Percentiles rank a stretch among this genome's conserved stretches.
phyloP scores from a whole-genome alignment of 352 stramenopile genomes.

The Globisporangium orthogonon region DNA sequence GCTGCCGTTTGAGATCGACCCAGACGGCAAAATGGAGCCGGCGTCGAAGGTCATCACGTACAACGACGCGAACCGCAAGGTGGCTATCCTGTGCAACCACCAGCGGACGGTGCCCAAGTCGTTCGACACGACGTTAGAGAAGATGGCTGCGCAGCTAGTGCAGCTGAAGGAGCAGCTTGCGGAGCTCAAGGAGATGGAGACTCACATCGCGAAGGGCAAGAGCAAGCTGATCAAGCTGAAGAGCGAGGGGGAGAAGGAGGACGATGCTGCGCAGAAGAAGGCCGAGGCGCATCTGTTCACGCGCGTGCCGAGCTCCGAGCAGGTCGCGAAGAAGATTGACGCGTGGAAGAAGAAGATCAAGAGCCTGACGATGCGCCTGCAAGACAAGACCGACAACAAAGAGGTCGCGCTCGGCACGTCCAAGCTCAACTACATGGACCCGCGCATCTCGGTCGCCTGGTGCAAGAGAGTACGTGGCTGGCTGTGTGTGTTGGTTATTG shows the following conservation, averaged over 20 bases:
- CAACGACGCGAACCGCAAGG: slow-evolving; percentile 99
- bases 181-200: slow-evolving; percentile 92
- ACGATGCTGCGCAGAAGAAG: slow-evolving; percentile 87
- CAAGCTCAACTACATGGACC: slow-evolving; percentile 99
- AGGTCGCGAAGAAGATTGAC: slow-evolving; percentile 94
- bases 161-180: slow-evolving; percentile 94
- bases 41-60: slow-evolving; percentile 96
- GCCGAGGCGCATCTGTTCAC: slow-evolving; percentile 93
- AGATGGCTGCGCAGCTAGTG: slow-evolving; percentile 90
- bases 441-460: slow-evolving; percentile 98
- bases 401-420: slow-evolving; percentile 97
- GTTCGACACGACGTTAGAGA: slow-evolving; percentile 93
- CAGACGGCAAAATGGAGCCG: slow-evolving; percentile 54
- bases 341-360: slow-evolving; percentile 94
- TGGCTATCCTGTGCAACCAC: slow-evolving; percentile 99
- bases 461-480: slow-evolving; percentile 95
- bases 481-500: neutral
- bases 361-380: slow-evolving; percentile 86
- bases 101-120: slow-evolving; percentile 98
- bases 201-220: slow-evolving; percentile 84
- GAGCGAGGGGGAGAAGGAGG: slow-evolving; percentile 78
- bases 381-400: slow-evolving; percentile 99
- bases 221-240: slow-evolving; percentile 89
- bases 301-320: slow-evolving; percentile 85
- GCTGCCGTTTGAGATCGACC: slow-evolving; percentile 68